Evolutionary conservation across 2,329 filamentous ascomycete species (phyloP).

Genomic region (Arthrobotrys musiformis): DNA sequence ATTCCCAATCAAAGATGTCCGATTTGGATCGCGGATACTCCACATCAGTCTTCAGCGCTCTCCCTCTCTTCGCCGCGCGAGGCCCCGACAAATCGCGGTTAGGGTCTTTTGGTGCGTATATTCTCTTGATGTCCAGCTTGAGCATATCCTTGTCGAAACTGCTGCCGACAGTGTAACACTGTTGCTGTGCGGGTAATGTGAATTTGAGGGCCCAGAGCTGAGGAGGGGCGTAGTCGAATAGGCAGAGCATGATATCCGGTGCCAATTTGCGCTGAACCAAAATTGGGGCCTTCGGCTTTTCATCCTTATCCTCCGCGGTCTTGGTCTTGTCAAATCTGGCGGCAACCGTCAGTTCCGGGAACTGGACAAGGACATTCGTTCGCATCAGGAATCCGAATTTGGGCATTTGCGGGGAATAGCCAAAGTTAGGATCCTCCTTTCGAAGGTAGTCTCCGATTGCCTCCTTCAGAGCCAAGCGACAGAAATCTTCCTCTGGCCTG

Average conservation of each 20-base stretch:
- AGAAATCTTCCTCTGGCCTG: background rate
- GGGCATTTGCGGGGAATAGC: background rate
- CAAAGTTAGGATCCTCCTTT: background rate
- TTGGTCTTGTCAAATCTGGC: background rate
- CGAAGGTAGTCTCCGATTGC: background rate
- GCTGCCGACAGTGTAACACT: background rate
- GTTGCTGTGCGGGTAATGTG: constrained; percentile 9
- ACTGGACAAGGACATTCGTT: background rate
- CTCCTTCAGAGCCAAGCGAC: background rate
- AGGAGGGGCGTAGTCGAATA: background rate
- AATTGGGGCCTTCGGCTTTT: constrained; percentile 2
- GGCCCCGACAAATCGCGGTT: background rate
- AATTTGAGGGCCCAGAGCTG: background rate
- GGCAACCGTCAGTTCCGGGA: background rate
- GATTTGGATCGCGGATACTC: background rate
- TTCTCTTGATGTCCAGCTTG: background rate
- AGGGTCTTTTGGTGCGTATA: background rate
- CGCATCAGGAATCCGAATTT: background rate
- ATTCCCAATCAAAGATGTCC: constrained; percentile 9
- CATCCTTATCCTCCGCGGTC: background rate
- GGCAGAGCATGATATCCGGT: constrained; percentile 1
- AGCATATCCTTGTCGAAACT: background rate
- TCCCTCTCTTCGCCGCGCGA: background rate
- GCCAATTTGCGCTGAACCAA: background rate
- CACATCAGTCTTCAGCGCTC: background rate